Evolutionary conservation across 2,329 filamentous ascomycete species (phyloP).

Genomic region (Colletotrichum euphorbiae): DNA sequence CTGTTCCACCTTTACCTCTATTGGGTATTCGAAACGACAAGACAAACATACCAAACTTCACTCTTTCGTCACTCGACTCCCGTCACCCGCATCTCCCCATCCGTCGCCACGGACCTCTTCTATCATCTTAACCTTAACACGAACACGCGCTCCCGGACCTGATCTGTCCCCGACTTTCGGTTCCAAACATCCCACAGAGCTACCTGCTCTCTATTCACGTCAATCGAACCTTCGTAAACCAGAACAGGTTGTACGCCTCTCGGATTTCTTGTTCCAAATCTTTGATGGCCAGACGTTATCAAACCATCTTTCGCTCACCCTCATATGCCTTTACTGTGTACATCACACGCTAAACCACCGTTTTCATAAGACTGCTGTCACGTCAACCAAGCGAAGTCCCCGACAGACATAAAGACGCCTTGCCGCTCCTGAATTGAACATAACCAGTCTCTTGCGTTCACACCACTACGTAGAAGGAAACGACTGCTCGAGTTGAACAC

Average conservation of each 20-base stretch:
- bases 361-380: background rate
- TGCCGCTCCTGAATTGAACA: background rate
- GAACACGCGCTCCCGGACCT: constrained; percentile 32
- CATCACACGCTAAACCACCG: constrained; percentile 13
- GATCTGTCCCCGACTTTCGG: constrained; percentile 12
- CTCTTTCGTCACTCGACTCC: background rate
- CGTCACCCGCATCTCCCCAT: background rate
- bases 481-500: no score
- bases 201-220: background rate
- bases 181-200: constrained; percentile 12
- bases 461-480: background rate
- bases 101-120: background rate
- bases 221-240: constrained; percentile 9
- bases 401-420: background rate
- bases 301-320: constrained; percentile 15
- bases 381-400: background rate
- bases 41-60: background rate
- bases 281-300: background rate
- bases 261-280: constrained; percentile 18
- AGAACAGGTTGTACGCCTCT: background rate
- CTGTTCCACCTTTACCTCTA: background rate
- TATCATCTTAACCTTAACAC: constrained; percentile 34
- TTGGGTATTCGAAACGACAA: background rate
- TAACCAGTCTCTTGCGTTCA: background rate
- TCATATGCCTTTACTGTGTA: constrained; percentile 16